Conservation (phyloP, 208 protist species). For the Acanthamoeba polyphaga region DNA sequence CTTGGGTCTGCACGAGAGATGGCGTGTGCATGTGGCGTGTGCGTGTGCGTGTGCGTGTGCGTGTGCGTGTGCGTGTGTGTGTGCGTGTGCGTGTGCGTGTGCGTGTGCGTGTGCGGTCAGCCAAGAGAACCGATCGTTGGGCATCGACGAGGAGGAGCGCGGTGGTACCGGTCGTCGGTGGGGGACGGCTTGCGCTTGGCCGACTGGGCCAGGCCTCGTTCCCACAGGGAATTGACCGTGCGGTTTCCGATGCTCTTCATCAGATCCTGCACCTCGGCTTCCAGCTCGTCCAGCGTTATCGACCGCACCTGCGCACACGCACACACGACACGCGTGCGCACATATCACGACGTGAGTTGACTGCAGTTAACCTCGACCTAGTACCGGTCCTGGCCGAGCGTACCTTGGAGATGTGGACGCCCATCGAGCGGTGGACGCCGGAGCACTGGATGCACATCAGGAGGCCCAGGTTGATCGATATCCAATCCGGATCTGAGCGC, state of each 20-base stretch:
- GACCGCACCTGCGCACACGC: background rate
- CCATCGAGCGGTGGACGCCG: constrained; percentile 87
- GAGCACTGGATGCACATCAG: constrained; percentile 90
- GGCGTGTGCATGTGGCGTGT: background rate
- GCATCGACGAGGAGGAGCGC: background rate
- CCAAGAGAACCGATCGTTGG: too few species aligned
- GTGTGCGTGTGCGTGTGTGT: background rate
- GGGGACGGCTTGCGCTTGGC: constrained; percentile 15
- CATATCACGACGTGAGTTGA: background rate
- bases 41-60: background rate
- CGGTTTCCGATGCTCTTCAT: constrained; percentile 50
- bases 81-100: too few species aligned
- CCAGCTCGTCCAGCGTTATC: constrained; percentile 22
- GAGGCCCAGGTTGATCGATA: constrained; percentile 87
- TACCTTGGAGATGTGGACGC: constrained; percentile 87
- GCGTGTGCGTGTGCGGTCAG: too few species aligned
- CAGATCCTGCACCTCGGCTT: constrained; percentile 46
- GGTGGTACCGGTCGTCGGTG: constrained; percentile 46
- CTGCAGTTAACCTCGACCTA: background rate
- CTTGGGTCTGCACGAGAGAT: too few species aligned
- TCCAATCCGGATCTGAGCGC: constrained; percentile 84
- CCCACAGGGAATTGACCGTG: constrained; percentile 35
- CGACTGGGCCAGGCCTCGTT: background rate
- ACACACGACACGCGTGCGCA: background rate
- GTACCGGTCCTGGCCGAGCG: constrained; percentile 82